Evolutionary conservation across 2,329 filamentous ascomycete species (phyloP).

Genomic region (Aspergillus fructus): DNA sequence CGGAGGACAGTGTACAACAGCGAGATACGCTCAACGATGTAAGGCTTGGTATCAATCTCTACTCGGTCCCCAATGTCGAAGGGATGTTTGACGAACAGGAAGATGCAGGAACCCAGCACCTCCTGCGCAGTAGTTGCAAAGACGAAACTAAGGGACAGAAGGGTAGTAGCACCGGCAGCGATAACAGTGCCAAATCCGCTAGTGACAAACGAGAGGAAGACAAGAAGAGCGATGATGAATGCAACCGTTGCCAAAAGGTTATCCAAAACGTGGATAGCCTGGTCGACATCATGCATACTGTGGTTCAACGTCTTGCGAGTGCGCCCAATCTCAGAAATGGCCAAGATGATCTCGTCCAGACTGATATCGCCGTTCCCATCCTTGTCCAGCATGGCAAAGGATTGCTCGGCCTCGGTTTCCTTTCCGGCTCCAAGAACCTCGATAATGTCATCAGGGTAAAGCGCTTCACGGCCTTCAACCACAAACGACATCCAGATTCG

Average conservation of each 20-base stretch:
- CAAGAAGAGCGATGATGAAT: slow-evolving; percentile 74
- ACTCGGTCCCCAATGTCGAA: slow-evolving; percentile 95
- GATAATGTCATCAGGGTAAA: slow-evolving; percentile 76
- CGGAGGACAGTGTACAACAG: slow-evolving; percentile 91
- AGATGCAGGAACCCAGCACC: slow-evolving; percentile 96
- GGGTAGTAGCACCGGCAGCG: slow-evolving; percentile 83
- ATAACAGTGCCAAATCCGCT: slow-evolving; percentile 80
- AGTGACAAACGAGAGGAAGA: slow-evolving; percentile 89
- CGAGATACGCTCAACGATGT: slow-evolving; percentile 90
- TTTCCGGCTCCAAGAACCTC: slow-evolving; percentile 81
- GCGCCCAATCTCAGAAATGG: slow-evolving; percentile 77
- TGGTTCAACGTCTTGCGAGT: slow-evolving; percentile 85
- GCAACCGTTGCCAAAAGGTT: slow-evolving; percentile 80
- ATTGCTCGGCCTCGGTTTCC: slow-evolving; percentile 78
- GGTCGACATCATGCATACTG: slow-evolving; percentile 96
- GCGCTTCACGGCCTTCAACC: slow-evolving; percentile 77
- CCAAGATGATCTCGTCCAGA: slow-evolving; percentile 91
- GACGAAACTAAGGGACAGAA: slow-evolving; percentile 95
- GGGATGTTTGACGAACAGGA: slow-evolving; percentile 97
- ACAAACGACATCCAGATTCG: slow-evolving; percentile 99
- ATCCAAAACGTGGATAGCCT: slow-evolving; percentile 89
- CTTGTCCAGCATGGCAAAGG: slow-evolving; percentile 75
- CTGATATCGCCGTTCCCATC: slow-evolving; percentile 94
- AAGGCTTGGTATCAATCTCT: slow-evolving; percentile 67
- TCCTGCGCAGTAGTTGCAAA: slow-evolving; percentile 91